These are phyloP conservation scores for Ogataea parapolymorpha DNA, from an alignment of 805 yeast species.

Conservation along the genomic window DNA sequence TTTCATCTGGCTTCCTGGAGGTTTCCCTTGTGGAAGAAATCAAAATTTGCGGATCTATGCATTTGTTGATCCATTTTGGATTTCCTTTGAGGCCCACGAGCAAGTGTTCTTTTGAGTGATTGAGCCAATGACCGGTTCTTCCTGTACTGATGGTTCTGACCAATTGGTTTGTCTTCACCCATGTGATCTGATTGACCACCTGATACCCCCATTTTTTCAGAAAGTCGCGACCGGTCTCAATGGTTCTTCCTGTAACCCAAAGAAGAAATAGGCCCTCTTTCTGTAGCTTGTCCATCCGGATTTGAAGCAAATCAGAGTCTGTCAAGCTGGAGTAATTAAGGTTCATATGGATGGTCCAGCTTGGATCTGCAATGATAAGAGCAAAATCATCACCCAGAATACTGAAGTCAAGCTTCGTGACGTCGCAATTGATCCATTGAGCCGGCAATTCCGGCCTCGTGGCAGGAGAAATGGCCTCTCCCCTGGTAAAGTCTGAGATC, in stretches of 20 bases:
- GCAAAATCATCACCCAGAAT: constrained; percentile 72
- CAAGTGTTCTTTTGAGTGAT: constrained; percentile 90
- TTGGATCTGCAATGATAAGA: constrained; percentile 87
- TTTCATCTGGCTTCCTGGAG: constrained; percentile 87
- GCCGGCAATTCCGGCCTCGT: constrained; percentile 39
- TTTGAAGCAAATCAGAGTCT: constrained; percentile 65
- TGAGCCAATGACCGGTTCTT: constrained; percentile 95
- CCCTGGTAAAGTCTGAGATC: constrained; percentile 44
- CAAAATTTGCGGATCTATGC: constrained; percentile 70
- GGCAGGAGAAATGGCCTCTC: constrained; percentile 38
- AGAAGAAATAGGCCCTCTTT: constrained; percentile 78
- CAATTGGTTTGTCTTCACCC: constrained; percentile 90
- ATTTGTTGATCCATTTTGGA: constrained; percentile 65
- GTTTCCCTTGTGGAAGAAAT: constrained; percentile 87
- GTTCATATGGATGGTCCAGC: constrained; percentile 96
- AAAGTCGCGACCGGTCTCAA: constrained; percentile 81
- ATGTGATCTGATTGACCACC: constrained; percentile 74
- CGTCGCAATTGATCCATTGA: constrained; percentile 89
- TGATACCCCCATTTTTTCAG: constrained; percentile 79
- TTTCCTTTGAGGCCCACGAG: constrained; percentile 82
- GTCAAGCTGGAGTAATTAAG: constrained; percentile 72
- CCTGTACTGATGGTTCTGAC: constrained; percentile 91
- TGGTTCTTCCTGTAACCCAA: constrained; percentile 96
- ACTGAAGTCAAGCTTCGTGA: constrained; percentile 65
- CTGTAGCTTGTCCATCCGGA: constrained; percentile 68